Base-by-base conservation (phyloP, 345 rosid species). In the Sonneratia caseolaris region DNA sequence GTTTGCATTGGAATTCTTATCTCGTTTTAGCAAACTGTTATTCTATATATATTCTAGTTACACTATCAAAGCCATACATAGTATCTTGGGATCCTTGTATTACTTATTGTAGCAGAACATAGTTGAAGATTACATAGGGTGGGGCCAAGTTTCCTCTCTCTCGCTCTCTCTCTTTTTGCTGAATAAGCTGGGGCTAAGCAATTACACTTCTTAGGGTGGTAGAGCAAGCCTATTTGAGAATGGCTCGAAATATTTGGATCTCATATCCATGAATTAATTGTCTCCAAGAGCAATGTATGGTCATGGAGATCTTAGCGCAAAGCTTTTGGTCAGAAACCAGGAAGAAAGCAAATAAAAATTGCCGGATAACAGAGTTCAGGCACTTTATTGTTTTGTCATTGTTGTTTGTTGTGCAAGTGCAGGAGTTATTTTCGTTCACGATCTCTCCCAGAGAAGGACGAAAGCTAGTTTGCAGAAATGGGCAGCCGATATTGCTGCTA, bases 401-500 rank as follows among this genome's bases (percentile, higher is more conserved):
- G 45, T 42, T 42, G 5, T 42, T 42, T 42, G 45, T 42, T 42
- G 7, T 42, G 45, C 45, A 42, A 42, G 45, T 42, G 45, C 10
- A 42, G 45, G 45, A 42, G 45, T 42, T 42, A 42, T 9, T 42
- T 42, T 42, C 5, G 5, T 42, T 42, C 45, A 42, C 7, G 45
- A 1, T 42, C 10, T 42, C 45, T 42, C 10, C 45, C 10, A 42
- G 7, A 42, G 10, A 42, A 42, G 45, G 45, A 42, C 45, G 45
- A 42, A 42, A 42, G 7, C 45, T 42, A 42, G 45, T 42, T 86
- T 96, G 81, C 92, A 86, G 80, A 92, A 89, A 79, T 96, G 99
- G 99, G 98, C 99, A 51, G 79, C 88, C 45, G 99, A 92, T 77
- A 83, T 96, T 77, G 85, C 96, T 64, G 45, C 10, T 42, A 42